Evolutionary conservation across 805 yeast species (phyloP), one percentile per base, ranked within the genome.

Genomic region (Pichia nakasei): DNA sequence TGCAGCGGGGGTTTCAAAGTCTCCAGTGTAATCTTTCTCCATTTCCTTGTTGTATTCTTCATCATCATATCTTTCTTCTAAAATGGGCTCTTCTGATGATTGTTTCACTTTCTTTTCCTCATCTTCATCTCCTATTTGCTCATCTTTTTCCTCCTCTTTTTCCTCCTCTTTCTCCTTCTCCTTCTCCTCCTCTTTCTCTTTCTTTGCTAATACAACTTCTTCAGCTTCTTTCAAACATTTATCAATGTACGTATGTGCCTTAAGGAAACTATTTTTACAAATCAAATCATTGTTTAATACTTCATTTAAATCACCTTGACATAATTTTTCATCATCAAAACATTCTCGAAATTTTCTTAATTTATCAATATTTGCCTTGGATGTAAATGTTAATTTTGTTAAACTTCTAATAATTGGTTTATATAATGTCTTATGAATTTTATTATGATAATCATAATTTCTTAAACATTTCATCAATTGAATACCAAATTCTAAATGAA

Each of bases 401-500:
- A 85, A 60, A 37, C 72, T 70, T 13, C 63, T 62, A 9, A 82
- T 56, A 2, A 84, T 65, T 31, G 78, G 67, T 48, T 75, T 81
- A 47, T 75, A 75, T 32, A 71, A 63, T 5, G 60, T 66, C 49
- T 75, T 80, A 31, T 75, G 71, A 6, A 76, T 66, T 3, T 71
- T 74, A 26, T 73, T 70, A 13, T 76, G 68, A 15, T 46, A 38
- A n/a, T 73, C 79, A 29, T 66, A 55, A 24, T 60, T 63, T 6
- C 64, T 71, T 20, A 82, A 63, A 0, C 74, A 67, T 24, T 68
- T 70, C 38, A 85, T 55, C 11, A 84, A 61, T 22, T 78, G 80
- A 24, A 70, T 58, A 0, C 76, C 75, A 48, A 82, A 75, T 51
- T 68, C 70, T 3, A 80, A 58, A 49, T 84, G 93, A 6, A 76